These are phyloP conservation scores for Kazachstania sp. DNA, from an alignment of 1,139 yeast genomes.

Conservation along the genomic window DNA sequence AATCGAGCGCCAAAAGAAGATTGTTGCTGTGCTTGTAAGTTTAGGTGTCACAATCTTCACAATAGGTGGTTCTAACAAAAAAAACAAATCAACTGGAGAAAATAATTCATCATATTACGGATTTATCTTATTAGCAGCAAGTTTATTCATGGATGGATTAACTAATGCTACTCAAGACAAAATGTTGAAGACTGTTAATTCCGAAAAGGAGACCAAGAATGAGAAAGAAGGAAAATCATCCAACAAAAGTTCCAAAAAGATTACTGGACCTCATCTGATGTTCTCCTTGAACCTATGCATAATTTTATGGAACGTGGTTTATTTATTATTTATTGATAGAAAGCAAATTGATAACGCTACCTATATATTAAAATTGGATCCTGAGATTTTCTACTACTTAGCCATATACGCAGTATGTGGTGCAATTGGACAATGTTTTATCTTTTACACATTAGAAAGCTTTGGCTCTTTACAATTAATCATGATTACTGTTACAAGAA, in stretches of 20 bases:
- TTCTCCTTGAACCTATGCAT: constrained; percentile 54
- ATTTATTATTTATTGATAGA: constrained; percentile 24
- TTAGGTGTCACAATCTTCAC: constrained; percentile 78
- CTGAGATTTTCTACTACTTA: constrained; percentile 50
- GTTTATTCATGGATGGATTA: constrained; percentile 78
- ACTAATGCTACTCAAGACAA: constrained; percentile 92
- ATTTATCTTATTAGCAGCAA: constrained; percentile 45
- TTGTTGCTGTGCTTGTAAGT: constrained; percentile 70
- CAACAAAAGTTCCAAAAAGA: constrained; percentile 17
- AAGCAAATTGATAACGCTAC: constrained; percentile 16
- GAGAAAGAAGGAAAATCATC: constrained; percentile 36
- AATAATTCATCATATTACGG: constrained; percentile 38
- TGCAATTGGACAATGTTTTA: constrained; percentile 85
- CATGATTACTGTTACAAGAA: constrained; percentile 91
- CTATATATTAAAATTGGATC: constrained; percentile 34
- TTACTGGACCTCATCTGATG: constrained; percentile 85
- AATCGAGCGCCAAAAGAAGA: constrained; percentile 69
- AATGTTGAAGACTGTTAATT: constrained; percentile 41
- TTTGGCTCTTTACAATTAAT: constrained; percentile 80
- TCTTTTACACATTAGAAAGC: constrained; percentile 71
- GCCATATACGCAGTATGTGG: constrained; percentile 69
- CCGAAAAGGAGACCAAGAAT: constrained; percentile 49
- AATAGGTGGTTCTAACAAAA: constrained; percentile 30
- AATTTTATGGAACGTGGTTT: constrained; percentile 37
- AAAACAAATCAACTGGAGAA: constrained; percentile 31